Base-by-base conservation (phyloP, 441 rosid species). In the Corymbia calophylla region DNA sequence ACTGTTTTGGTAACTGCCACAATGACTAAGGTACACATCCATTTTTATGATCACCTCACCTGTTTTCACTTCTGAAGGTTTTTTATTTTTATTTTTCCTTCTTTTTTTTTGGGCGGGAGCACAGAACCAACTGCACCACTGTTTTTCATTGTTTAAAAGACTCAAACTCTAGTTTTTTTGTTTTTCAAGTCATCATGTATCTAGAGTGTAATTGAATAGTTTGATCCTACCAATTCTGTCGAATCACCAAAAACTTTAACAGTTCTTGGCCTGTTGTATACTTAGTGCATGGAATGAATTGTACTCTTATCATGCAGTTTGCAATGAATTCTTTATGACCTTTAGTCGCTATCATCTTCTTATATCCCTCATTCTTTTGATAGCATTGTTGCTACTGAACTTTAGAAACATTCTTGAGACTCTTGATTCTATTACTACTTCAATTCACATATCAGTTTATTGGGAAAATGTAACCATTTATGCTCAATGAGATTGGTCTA, bases 1-100 rank as follows among this genome's bases (percentile, higher is more conserved):
- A 96, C 98, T n/a, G 92, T 97, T 91, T 92, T 97, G 92, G 99
- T 97, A 64, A 94, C 97, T 87, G 99, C 99, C 87, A 97, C 99
- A 88, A 97, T 97, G 98, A 92, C 98, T 90, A 94, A 89, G 95
- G 99, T 97, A 68, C 68, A 80, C 25, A 70, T 70, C 48, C 48
- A 9, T 32, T 80, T 47, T 53, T 51, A 23, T 80, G 55, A 73
- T 86, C 88, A 85, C 35, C 82, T 73, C 23, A 49, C 49, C 9
- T 62, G 56, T 56, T 80, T 88, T 53, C 70, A 16, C 55, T 31
- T 56, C 87, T 51, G 48, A 70, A 23, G 82, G 32, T 51, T 7
- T 87, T 31, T 86, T 53, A 87, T 47, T 81, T 31, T n/a, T 5
- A 0, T 73, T 32, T 35, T 35, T 68, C 9, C 25, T 1, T 35